A percentile compares a stretch with the other conserved stretches of the same genome.
phyloP scores from a whole-genome alignment of 305 asterid species.

The Lippia alba region DNA sequence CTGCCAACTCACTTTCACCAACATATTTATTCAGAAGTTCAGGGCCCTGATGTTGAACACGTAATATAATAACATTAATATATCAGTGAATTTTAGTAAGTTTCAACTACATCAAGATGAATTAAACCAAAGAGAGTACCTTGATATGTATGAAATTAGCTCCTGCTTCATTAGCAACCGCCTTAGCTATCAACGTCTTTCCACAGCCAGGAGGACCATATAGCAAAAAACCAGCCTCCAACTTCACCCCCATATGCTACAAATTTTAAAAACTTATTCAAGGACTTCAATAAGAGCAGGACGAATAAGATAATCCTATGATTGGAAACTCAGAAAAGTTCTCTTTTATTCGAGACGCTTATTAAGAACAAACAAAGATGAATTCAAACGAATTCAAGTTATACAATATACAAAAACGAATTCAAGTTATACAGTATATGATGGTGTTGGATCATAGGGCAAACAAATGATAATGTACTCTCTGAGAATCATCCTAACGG shows the following conservation, averaged over 20 bases:
- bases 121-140: conserved; percentile 46
- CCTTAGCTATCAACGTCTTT: conserved; percentile 93
- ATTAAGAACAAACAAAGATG: not conserved
- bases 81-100: not conserved
- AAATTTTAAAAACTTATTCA: conserved; percentile 26
- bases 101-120: conserved; percentile 16
- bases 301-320: not conserved
- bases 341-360: not conserved
- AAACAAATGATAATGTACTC: not conserved
- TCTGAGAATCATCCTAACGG: conserved; percentile 10
- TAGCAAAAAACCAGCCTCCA: conserved; percentile 84
- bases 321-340: too few species aligned
- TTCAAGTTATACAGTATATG: not conserved
- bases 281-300: conserved; percentile 4
- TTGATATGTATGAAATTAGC: conserved; percentile 91
- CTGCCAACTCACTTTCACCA: conserved; percentile 92
- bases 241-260: conserved; percentile 66
- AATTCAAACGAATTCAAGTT: not conserved
- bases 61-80: conserved; percentile 11
- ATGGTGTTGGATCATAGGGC: not conserved
- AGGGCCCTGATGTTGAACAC: conserved; percentile 65
- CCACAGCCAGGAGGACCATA: conserved; percentile 99
- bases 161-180: conserved; percentile 94
- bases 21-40: conserved; percentile 85
- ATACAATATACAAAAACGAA: not conserved